phyloP scores from a whole-genome alignment of 495 filamentous ascomycete genomes.

The Haplographium delicatum region DNA sequence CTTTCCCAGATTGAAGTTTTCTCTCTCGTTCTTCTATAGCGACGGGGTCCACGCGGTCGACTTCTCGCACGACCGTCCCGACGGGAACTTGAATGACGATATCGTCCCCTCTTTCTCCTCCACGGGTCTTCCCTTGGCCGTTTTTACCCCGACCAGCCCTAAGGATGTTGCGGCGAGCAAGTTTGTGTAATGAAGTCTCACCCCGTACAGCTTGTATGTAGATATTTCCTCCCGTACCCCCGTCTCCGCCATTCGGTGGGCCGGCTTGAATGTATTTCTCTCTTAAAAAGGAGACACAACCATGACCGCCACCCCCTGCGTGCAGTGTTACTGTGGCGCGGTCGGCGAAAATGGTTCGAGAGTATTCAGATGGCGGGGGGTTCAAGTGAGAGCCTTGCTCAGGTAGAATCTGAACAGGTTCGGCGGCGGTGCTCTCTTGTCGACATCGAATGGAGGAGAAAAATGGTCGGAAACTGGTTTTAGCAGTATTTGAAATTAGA shows the following conservation, averaged over 20 bases:
- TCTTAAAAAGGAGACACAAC: conserved; percentile 87
- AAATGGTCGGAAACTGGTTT: conserved; percentile 23
- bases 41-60: conserved; percentile 70
- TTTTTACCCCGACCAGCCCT: conserved; percentile 77
- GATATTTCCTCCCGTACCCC: conserved; percentile 82
- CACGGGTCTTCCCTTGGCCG: conserved; percentile 76
- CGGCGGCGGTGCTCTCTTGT: conserved; percentile 18
- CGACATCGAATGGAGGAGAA: conserved; percentile 26
- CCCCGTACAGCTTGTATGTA: conserved; percentile 92
- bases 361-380: conserved; percentile 76
- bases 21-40: conserved; percentile 50
- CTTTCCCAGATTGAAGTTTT: conserved; percentile 33
- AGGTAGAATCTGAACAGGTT: conserved; percentile 3
- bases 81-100: conserved; percentile 86
- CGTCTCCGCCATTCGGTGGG: conserved; percentile 95
- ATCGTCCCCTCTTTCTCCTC: conserved; percentile 80
- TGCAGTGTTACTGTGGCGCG: conserved; percentile 69
- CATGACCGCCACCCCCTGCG: conserved; percentile 78
- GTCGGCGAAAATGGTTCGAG: conserved; percentile 77
- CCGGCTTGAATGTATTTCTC: conserved; percentile 84
- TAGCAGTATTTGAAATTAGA: conserved; percentile 35
- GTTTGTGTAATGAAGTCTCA: conserved; percentile 87
- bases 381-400: conserved; percentile 57
- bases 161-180: conserved; percentile 69
- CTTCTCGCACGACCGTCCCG: conserved; percentile 82